Evolutionary conservation across 1,139 yeast genomes (phyloP).

Genomic region (Wickerhamiella pararugosa): DNA sequence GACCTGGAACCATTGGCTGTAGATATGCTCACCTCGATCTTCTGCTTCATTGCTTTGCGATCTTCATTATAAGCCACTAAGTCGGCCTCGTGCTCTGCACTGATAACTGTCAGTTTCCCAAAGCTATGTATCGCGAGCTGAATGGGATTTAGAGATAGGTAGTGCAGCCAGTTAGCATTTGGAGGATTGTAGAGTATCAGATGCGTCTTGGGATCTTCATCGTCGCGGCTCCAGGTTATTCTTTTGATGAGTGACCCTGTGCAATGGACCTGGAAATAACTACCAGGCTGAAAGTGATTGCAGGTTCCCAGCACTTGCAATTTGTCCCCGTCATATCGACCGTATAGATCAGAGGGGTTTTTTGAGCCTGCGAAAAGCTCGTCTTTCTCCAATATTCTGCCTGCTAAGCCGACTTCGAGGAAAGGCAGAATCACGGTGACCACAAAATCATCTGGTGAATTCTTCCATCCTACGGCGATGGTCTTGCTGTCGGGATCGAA

Average conservation of each 20-base stretch:
- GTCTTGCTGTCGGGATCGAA: conserved; percentile 15
- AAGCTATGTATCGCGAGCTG: conserved; percentile 41
- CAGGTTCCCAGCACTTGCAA: conserved; percentile 19
- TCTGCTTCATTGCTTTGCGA: not conserved
- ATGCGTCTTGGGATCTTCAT: conserved; percentile 19
- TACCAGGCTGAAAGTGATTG: conserved; percentile 6
- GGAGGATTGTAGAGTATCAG: conserved; percentile 63
- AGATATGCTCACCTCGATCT: not conserved
- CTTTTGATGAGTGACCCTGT: not conserved
- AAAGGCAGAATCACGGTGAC: conserved; percentile 24
- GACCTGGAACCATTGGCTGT: not conserved
- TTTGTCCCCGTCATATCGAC: conserved; percentile 19
- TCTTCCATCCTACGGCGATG: conserved; percentile 25
- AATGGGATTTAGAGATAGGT: conserved; percentile 62
- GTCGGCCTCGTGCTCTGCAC: conserved; percentile 21
- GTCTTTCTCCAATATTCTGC: conserved; percentile 19
- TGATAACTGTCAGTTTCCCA: conserved; percentile 18
- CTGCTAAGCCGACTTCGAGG: conserved; percentile 19
- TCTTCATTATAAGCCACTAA: conserved; percentile 15
- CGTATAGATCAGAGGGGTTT: conserved; percentile 19
- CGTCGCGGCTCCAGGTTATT: not conserved
- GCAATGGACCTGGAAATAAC: conserved; percentile 1
- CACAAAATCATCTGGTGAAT: conserved; percentile 20
- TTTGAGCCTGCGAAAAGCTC: conserved; percentile 17
- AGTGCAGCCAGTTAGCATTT: conserved; percentile 55